phyloP scores from a whole-genome alignment of 1,284 basidiomycete species.

The Sanguinoderma infundibulare region DNA sequence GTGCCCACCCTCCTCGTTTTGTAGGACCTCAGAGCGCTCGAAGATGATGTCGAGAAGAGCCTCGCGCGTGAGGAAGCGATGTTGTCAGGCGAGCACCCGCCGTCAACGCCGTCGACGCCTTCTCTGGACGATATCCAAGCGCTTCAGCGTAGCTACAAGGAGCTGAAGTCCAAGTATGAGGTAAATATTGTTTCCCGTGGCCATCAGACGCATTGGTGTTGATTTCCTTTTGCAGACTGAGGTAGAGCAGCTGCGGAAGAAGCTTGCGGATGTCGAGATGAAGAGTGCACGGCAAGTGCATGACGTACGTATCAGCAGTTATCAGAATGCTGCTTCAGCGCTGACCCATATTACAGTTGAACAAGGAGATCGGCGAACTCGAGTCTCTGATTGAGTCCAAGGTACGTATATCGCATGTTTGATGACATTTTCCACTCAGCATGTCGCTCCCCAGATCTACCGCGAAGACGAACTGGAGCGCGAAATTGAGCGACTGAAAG shows the following conservation, averaged over 20 bases:
- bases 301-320: constrained; percentile 62
- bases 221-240: constrained; percentile 50
- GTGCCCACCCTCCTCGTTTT: not conserved
- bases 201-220: not conserved
- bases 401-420: constrained; percentile 42
- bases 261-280: constrained; percentile 69
- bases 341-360: constrained; percentile 55
- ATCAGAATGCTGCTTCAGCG: not conserved
- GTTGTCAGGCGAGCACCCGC: constrained; percentile 35
- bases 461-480: constrained; percentile 93
- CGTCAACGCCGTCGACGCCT: constrained; percentile 24
- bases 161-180: constrained; percentile 59
- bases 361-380: constrained; percentile 90
- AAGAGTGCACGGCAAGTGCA: constrained; percentile 73
- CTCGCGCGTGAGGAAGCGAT: constrained; percentile 56
- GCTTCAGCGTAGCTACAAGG: constrained; percentile 48
- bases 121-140: constrained; percentile 39
- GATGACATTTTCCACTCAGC: not conserved
- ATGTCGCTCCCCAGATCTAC: constrained; percentile 82
- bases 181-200: constrained; percentile 38
- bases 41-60: constrained; percentile 75
- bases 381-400: constrained; percentile 91
- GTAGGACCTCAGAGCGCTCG: constrained; percentile 74
- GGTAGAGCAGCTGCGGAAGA: constrained; percentile 72
- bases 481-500: constrained; percentile 78